phyloP scores from a whole-genome alignment of 352 stramenopile species.

The Blastocystis sp. region DNA sequence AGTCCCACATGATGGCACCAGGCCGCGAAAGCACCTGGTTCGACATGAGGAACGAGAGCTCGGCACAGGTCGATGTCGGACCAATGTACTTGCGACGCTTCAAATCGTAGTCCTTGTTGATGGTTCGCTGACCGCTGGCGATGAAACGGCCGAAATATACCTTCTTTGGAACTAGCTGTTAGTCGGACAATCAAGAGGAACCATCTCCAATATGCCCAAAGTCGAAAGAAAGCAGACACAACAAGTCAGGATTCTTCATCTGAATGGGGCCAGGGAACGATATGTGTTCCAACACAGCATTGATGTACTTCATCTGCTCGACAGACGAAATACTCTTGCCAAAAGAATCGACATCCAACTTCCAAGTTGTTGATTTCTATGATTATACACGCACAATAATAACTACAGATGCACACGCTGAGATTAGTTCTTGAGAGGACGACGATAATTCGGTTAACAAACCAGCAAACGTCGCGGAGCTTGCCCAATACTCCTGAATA shows the following conservation, averaged over 20 bases:
- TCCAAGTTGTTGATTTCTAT: conserved; percentile 66
- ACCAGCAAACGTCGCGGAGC: conserved; percentile 68
- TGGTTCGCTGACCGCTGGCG: conserved; percentile 63
- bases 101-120: conserved; percentile 81
- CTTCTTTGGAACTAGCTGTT: conserved; percentile 62
- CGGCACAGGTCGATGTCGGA: conserved; percentile 91
- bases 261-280: conserved; percentile 73
- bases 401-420: background rate
- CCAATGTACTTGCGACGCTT: conserved; percentile 83
- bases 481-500: conserved; percentile 75
- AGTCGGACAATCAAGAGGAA: background rate
- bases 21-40: conserved; percentile 69
- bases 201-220: conserved; percentile 72
- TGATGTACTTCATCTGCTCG: conserved; percentile 69
- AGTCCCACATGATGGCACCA: conserved; percentile 79
- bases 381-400: background rate
- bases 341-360: conserved; percentile 74
- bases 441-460: conserved; percentile 60
- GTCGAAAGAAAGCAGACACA: conserved; percentile 72
- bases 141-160: conserved; percentile 68
- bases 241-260: conserved; percentile 72
- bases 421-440: background rate
- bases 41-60: conserved; percentile 91
- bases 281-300: conserved; percentile 69
- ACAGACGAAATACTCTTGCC: conserved; percentile 75